Conservation (phyloP, 2,329 filamentous ascomycete genomes). For the Aphanocladium album region DNA sequence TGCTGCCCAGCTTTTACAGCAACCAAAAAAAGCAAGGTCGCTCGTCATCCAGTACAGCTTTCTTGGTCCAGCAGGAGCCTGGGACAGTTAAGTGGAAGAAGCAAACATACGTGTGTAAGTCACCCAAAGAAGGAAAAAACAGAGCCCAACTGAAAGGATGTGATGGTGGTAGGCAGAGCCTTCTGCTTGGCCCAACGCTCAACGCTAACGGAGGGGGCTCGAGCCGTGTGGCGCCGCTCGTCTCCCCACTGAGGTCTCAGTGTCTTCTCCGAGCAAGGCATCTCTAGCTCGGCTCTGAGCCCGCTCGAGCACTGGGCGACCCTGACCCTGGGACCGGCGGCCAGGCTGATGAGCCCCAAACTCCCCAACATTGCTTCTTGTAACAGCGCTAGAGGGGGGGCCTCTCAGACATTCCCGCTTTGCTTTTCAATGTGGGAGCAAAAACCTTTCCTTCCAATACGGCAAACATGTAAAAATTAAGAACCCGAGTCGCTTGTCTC, state of each 20-base stretch:
- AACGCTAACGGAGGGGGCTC: neutral
- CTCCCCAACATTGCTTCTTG: conserved; percentile 9
- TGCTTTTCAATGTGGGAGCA: conserved; percentile 4
- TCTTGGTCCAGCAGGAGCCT: neutral
- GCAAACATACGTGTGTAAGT: neutral
- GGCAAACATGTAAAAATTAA: neutral
- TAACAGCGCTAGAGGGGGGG: neutral
- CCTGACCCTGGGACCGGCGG: neutral
- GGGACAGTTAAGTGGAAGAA: neutral
- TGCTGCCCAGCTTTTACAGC: neutral
- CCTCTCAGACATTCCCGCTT: conserved; percentile 11
- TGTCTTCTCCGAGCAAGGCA: neutral
- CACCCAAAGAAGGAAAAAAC: neutral
- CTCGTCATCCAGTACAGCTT: neutral
- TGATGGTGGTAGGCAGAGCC: neutral
- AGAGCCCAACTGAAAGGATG: neutral
- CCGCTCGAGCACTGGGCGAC: no score
- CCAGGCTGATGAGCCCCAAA: neutral
- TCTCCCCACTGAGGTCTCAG: neutral
- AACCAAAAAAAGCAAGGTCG: neutral
- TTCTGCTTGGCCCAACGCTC: neutral
- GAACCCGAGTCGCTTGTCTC: conserved; percentile 8
- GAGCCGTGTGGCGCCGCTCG: conserved; percentile 1
- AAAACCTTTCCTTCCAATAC: neutral
- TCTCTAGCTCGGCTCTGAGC: no score